Percentiles rank a stretch among this genome's conserved stretches.
Evolutionary conservation across 2,329 filamentous ascomycete species (phyloP).

Genomic region (Dothistroma septosporum): DNA sequence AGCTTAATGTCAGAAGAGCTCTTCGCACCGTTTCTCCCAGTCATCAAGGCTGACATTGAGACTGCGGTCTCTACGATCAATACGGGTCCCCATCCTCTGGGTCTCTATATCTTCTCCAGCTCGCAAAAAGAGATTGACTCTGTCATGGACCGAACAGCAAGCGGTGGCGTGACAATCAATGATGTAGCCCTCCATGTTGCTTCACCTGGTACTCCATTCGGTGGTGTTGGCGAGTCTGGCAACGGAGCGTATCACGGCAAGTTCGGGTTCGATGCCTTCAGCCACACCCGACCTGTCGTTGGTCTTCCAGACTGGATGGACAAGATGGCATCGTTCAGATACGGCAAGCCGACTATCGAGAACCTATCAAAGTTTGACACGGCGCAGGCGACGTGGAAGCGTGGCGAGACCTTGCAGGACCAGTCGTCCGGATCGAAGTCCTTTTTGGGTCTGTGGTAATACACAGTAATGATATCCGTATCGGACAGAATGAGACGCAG

Average conservation of each 20-base stretch:
- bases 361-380: slow-evolving; percentile 8
- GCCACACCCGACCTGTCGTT: slow-evolving; percentile 40
- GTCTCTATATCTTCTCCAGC: slow-evolving; percentile 75
- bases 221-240: slow-evolving; percentile 74
- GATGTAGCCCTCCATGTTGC: slow-evolving; percentile 62
- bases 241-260: slow-evolving; percentile 71
- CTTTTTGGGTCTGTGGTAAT: slow-evolving; percentile 10
- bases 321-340: slow-evolving; percentile 4
- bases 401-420: slow-evolving; percentile 11
- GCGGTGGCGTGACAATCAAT: slow-evolving; percentile 45
- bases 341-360: slow-evolving; percentile 8
- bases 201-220: slow-evolving; percentile 67
- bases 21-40: slow-evolving; percentile 80
- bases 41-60: slow-evolving; percentile 69
- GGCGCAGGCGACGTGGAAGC: slow-evolving; percentile 12
- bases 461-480: not conserved
- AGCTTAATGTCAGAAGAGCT: slow-evolving; percentile 73
- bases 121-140: slow-evolving; percentile 66
- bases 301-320: slow-evolving; percentile 12
- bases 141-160: slow-evolving; percentile 42
- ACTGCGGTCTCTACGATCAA: slow-evolving; percentile 74
- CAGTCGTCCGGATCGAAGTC: slow-evolving; percentile 7
- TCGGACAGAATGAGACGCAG: not conserved
- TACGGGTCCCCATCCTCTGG: slow-evolving; percentile 74
- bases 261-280: slow-evolving; percentile 62